Base-by-base conservation (phyloP, 2,329 filamentous ascomycete genomes). In the Malbranchea cinnamomea region DNA sequence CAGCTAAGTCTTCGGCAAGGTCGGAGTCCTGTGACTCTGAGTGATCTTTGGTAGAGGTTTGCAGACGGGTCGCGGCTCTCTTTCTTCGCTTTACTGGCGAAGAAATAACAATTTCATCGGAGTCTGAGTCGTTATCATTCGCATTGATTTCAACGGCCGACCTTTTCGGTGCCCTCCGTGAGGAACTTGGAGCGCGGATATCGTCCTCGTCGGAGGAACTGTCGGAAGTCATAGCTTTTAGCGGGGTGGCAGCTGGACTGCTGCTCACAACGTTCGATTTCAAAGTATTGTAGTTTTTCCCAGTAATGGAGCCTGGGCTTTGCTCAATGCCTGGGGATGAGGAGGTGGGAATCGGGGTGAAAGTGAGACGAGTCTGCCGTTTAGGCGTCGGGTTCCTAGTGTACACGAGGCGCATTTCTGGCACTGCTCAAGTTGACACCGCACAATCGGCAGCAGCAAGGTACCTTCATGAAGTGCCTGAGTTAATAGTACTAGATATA, bases 1-100 rank as follows among this genome's bases (percentile, higher is more conserved):
- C 57, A 29, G 52, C 46, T 4, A 63, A 40, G 37, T 64, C 60
- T 29, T 60, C 59, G 21, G 57, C 49, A 2, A 63, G 36, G 35
- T 64, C 60, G 12, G 56, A 43, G 28, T 48, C 42, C 31, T 55
- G 52, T 35, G 58, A 48, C 12, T 48, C 35, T 4, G 37, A 37
- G 10, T 37, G 41, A 25, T 15, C 25, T 12, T n/a, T 11, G 17
- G 4, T 23, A 19, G 15, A 8, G 14, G 9, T 31, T 7, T 9
- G 13, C 4, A 15, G 11, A 23, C 17, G 24, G 22, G n/a, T 39
- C 6, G 38, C 15, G 11, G 28, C 38, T 14, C 22, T 29, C 23
- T 35, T 45, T 14, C 41, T 39, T 23, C 44, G 43, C 30, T 47
- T 54, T 11, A 39, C 33, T 1, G 44, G 49, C n/a, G 52, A 49